These are phyloP conservation scores for Zygnema circumcarinatum DNA, from an alignment of 139 green algal species.

Conservation along the genomic window DNA sequence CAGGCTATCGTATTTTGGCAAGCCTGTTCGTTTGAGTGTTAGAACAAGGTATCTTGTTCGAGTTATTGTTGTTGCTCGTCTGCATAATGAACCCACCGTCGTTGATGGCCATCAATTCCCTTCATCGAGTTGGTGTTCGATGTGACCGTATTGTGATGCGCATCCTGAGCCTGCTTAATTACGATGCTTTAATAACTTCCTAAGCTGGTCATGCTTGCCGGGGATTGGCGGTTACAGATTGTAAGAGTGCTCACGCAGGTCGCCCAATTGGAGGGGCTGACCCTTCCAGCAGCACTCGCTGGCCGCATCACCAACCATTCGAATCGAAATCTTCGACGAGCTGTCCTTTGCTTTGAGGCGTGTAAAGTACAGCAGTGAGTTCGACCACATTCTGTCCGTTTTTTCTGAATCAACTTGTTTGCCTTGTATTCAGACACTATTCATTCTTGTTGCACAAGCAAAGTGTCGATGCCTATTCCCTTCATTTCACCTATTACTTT, in stretches of 20 bases:
- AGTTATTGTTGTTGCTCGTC: no score
- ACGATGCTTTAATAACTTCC: no score
- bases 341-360: constrained; percentile 89
- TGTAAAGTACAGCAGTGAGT: constrained; percentile 61
- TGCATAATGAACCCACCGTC: no score
- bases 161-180: no score
- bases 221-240: constrained; percentile 17
- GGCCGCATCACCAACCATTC: constrained; percentile 66
- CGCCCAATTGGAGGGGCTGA: constrained; percentile 78
- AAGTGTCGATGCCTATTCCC: no score
- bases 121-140: no score
- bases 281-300: constrained; percentile 73
- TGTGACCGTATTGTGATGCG: no score
- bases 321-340: constrained; percentile 85
- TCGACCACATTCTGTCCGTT: not conserved
- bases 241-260: constrained; percentile 73
- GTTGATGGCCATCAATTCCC: no score
- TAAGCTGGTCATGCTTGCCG: not conserved
- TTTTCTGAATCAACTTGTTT: not conserved
- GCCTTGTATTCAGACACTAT: not conserved
- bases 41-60: no score
- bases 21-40: no score
- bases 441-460: constrained; percentile 24
- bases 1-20: no score
- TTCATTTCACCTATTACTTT: no score